Percentiles rank a stretch among this genome's conserved stretches.
phyloP scores from a whole-genome alignment of 257 asterid species.

The Haberlea rhodopensis region DNA sequence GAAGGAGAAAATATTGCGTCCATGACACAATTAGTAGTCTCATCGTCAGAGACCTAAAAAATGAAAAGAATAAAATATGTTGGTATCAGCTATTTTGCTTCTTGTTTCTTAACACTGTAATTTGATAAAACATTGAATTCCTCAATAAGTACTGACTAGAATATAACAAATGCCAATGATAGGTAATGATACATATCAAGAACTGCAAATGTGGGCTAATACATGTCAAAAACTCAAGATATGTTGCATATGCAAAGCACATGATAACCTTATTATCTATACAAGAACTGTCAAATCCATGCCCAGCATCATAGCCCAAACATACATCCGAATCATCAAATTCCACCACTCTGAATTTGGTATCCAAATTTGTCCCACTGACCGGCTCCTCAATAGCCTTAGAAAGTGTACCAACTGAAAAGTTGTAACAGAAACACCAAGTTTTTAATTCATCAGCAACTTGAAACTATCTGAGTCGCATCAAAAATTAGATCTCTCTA shows the following conservation, averaged over 20 bases:
- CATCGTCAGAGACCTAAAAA: conserved; percentile 50
- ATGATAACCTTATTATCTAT: conserved; percentile 43
- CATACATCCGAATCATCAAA: conserved; percentile 42
- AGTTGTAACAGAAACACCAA: conserved; percentile 26
- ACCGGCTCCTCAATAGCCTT: conserved; percentile 46
- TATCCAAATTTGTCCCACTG: conserved; percentile 53
- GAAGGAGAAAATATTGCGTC: conserved; percentile 90
- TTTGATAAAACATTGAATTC: conserved; percentile 9
- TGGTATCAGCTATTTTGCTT: conserved; percentile 18
- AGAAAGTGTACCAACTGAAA: conserved; percentile 52
- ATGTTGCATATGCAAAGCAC: conserved; percentile 15
- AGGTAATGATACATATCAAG: conserved; percentile 1
- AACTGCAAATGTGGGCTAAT: conserved; percentile 8
- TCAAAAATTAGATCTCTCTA: conserved; percentile 8
- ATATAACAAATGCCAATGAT: background rate
- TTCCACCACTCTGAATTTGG: conserved; percentile 50
- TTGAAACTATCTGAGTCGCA: conserved; percentile 18
- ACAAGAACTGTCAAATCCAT: conserved; percentile 30
- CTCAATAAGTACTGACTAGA: background rate
- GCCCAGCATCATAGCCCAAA: conserved; percentile 36
- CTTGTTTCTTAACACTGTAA: conserved; percentile 14
- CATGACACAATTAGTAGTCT: conserved; percentile 34
- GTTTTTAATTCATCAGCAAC: conserved; percentile 25
- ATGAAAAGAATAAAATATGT: conserved; percentile 24
- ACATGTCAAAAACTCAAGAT: conserved; percentile 1